Percentiles rank a stretch among this genome's conserved stretches.
Conservation (phyloP, 495 filamentous ascomycete genomes). For the Oidiodendron maius region DNA sequence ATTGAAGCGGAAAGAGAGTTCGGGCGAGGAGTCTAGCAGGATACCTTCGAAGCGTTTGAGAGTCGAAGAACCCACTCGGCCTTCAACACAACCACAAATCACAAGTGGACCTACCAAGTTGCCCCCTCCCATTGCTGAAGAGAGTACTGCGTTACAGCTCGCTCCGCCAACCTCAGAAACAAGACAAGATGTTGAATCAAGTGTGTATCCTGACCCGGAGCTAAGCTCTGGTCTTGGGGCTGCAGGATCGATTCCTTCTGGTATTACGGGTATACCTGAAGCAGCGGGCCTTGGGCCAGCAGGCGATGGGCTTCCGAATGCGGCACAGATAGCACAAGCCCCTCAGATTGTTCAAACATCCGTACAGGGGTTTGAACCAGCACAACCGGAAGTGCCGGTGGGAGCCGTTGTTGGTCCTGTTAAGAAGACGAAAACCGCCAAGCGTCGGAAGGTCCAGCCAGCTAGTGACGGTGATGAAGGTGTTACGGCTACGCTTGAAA, state of each 20-base stretch:
- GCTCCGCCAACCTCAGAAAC: neutral
- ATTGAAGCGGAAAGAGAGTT: neutral
- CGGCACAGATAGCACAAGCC: conserved; percentile 5
- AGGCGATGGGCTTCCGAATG: conserved; percentile 2
- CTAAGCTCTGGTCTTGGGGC: conserved; percentile 4
- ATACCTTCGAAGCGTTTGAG: neutral
- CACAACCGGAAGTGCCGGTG: conserved; percentile 27
- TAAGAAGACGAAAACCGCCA: conserved; percentile 15
- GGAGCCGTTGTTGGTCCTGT: conserved; percentile 19
- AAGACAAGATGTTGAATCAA: neutral
- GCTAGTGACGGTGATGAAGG: conserved; percentile 12
- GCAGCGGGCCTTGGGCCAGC: conserved; percentile 1
- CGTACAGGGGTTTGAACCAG: conserved; percentile 18
- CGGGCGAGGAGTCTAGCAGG: neutral
- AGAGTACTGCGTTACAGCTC: no score
- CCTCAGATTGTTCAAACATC: conserved; percentile 15
- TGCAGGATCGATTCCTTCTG: conserved; percentile 2
- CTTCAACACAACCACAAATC: neutral
- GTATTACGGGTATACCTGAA: neutral
- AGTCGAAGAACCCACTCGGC: neutral
- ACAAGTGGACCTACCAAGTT: no score
- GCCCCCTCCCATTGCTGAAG: no score
- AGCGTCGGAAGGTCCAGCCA: conserved; percentile 17
- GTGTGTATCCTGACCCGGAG: neutral
- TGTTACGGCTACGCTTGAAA: conserved; percentile 14